Evolutionary conservation across 73 alveolate genomes (phyloP), one percentile per base, ranked within the genome.

Genomic region (Tetrahymena borealis): DNA sequence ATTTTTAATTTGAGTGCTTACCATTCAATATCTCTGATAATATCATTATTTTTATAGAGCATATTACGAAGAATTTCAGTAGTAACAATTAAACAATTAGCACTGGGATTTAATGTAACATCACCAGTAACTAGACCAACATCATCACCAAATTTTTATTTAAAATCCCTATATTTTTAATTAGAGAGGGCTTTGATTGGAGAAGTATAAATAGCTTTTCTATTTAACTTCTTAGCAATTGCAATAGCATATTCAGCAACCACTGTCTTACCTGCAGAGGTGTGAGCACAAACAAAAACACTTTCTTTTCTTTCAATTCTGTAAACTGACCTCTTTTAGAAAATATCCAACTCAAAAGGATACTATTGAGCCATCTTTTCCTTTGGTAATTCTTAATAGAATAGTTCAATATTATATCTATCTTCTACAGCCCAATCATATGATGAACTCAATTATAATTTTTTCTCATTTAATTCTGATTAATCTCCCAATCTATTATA

Each of bases 241-340:
- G 99, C 99, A 42, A 99, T 98, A 1, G 99, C 99, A 96, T 99
- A 99, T 96, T 99, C 99, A 4, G 99, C 99, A 10, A 99, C 99
- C 11, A 98, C 99, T 16, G 99, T 99, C 92, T 99, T 98, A 31
- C 99, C 99, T 60, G 99, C 99, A 32, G 99, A 99, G 10, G 99
- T 99, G 94, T 98, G 99, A 0, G 99, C 99, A 32, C 99, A 98
- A 2, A 99, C 99, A 79, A 99, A 97, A 32, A 99, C 99, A 93
- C 97, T 93, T 91, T 96, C 95, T 38, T 95, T 97, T 39, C 96
- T 95, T 93, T 98, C 99, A 40, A 99, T 95, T 41, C 99, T 94
- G 35, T 96, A 95, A 35, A 98, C 95, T n/a, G 99, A 98, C 90
- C 99, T 93, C 94, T 98, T 98, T 96, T 99, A 97, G 94, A 98